Percentiles rank a stretch among this genome's conserved stretches.
These are phyloP conservation scores for Candolleomyces eurysporus DNA, from an alignment of 768 basidiomycete genomes.

Conservation along the genomic window DNA sequence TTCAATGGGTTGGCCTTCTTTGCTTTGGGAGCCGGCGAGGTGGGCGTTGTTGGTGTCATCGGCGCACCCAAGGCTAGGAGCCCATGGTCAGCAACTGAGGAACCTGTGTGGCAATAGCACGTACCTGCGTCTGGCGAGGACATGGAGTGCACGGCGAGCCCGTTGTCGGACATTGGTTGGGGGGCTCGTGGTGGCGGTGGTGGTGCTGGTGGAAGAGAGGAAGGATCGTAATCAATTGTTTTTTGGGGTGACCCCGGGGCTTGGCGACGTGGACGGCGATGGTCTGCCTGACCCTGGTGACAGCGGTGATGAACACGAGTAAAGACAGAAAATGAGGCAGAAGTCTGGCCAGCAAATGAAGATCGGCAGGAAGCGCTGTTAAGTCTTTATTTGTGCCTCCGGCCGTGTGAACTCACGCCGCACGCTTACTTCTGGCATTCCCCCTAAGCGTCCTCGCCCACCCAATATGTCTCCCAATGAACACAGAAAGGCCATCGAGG, in stretches of 20 bases:
- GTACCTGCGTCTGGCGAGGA: constrained; percentile 23
- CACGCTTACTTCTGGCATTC: neutral
- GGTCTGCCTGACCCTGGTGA: neutral
- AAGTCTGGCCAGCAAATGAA: neutral
- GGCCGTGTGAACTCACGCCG: neutral
- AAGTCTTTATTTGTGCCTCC: neutral
- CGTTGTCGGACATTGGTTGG: constrained; percentile 1
- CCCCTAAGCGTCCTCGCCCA: neutral
- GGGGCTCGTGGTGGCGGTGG: constrained; percentile 9
- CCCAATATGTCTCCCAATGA: neutral
- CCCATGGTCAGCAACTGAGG: constrained; percentile 16
- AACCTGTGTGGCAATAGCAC: constrained; percentile 6
- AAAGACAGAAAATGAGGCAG: constrained; percentile 5
- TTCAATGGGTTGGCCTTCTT: constrained; percentile 79
- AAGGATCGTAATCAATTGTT: neutral
- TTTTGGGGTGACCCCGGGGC: neutral
- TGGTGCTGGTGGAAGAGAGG: neutral
- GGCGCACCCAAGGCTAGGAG: constrained; percentile 23
- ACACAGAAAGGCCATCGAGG: constrained; percentile 15
- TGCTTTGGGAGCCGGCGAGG: constrained; percentile 41
- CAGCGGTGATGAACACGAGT: neutral
- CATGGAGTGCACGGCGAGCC: constrained; percentile 9
- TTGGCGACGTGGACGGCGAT: neutral
- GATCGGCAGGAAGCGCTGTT: neutral
- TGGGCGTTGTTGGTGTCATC: constrained; percentile 27